These are phyloP conservation scores for Wickerhamomyces bovis DNA, from an alignment of 805 yeast genomes.

Conservation along the genomic window DNA sequence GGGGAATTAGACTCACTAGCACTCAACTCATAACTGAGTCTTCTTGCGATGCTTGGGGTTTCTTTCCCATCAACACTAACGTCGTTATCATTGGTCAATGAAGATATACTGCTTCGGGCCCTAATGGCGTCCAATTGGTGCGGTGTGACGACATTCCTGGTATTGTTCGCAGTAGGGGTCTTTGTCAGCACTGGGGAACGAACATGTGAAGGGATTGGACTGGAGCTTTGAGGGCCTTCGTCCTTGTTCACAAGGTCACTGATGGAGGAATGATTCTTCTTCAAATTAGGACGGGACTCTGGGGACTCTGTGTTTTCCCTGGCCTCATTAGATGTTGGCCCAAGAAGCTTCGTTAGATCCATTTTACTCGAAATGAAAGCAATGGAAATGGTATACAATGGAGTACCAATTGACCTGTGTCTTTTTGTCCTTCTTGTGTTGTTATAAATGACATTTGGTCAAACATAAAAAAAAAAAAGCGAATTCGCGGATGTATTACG, in stretches of 20 bases:
- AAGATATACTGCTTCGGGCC: slow-evolving; percentile 19
- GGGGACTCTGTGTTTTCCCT: not conserved
- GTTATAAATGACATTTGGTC: too few species aligned
- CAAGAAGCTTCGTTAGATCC: slow-evolving; percentile 19
- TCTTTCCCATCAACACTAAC: slow-evolving; percentile 37
- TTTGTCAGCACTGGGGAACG: slow-evolving; percentile 10
- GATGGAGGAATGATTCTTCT: slow-evolving; percentile 16
- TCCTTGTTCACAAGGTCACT: slow-evolving; percentile 17
- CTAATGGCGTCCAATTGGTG: slow-evolving; percentile 11
- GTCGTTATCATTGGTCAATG: slow-evolving; percentile 40
- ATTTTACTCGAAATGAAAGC: slow-evolving; percentile 1
- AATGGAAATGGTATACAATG: too few species aligned
- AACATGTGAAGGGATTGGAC: slow-evolving; percentile 3
- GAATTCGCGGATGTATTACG: not conserved
- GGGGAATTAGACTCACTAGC: slow-evolving; percentile 23
- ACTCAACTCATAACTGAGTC: slow-evolving; percentile 20
- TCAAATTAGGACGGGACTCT: slow-evolving; percentile 3
- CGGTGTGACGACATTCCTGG: slow-evolving; percentile 1
- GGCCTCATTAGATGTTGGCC: slow-evolving; percentile 4
- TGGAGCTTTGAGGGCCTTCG: slow-evolving; percentile 4
- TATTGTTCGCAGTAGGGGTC: slow-evolving; percentile 1
- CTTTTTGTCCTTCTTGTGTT: too few species aligned
- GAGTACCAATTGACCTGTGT: too few species aligned
- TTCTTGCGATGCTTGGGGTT: slow-evolving; percentile 30
- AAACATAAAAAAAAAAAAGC: too few species aligned